Percentiles rank a stretch among this genome's conserved stretches.
Conservation (phyloP, 371 early-diverging fungal species). For the Choanephora cucurbitarum region DNA sequence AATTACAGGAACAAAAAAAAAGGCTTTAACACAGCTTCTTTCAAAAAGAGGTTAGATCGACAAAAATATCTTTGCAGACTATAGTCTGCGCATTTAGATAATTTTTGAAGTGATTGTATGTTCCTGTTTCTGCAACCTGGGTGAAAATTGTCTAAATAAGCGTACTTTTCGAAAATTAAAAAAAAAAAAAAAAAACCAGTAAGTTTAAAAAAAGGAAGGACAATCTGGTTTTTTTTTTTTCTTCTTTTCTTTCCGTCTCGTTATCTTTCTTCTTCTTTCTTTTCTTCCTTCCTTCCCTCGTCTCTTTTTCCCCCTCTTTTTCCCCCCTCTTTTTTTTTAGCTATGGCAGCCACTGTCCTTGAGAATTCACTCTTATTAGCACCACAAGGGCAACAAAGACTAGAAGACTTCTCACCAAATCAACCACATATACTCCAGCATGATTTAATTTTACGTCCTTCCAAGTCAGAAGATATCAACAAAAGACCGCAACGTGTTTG, state of each 20-base stretch:
- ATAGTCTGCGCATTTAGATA: too few relatives aligned
- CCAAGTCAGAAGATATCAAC: slow-evolving; percentile 16
- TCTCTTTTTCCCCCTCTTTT: neutral
- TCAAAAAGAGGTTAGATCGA: too few relatives aligned
- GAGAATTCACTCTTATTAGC: neutral
- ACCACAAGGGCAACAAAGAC: slow-evolving; percentile 1
- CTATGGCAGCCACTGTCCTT: slow-evolving; percentile 3
- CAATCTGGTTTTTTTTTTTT: too few relatives aligned
- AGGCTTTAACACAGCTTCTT: too few relatives aligned
- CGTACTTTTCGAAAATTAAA: slow-evolving; percentile 6
- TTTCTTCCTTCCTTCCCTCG: neutral
- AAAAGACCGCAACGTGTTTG: slow-evolving; percentile 2
- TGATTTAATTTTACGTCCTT: slow-evolving; percentile 8
- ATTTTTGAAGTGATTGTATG: too few relatives aligned
- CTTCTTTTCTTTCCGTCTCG: too few relatives aligned
- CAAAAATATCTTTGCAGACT: too few relatives aligned
- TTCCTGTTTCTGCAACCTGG: too few relatives aligned
- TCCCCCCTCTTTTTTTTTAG: slow-evolving; percentile 5
- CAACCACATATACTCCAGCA: neutral
- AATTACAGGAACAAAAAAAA: too few relatives aligned
- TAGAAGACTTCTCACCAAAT: neutral
- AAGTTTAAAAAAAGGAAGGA: too few relatives aligned
- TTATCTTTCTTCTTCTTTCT: slow-evolving; percentile 1
- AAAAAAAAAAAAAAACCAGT: slow-evolving; percentile 1
- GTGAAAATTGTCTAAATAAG: too few relatives aligned